Percentiles rank a stretch among this genome's conserved stretches.
Conservation (phyloP, 2,329 filamentous ascomycete species). For the Zymoseptoria pseudotritici region DNA sequence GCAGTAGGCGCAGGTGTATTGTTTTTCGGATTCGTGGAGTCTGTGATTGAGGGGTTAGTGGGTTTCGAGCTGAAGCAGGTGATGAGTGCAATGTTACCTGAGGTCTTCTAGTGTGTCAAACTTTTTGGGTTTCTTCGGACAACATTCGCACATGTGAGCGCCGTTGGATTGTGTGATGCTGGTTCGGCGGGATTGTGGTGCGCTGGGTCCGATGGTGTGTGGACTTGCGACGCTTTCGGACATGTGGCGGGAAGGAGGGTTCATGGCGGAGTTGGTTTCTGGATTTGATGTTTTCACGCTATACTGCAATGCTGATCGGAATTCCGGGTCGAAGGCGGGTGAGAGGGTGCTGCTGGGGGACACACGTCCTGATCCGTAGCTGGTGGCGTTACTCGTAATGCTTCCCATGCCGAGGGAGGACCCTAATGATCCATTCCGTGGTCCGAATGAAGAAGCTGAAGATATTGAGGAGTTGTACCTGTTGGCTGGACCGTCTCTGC, state of each 20-base stretch:
- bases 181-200: conserved; percentile 41
- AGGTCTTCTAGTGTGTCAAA: conserved; percentile 77
- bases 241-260: conserved; percentile 29
- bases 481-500: conserved; percentile 46
- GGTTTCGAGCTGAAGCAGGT: not conserved
- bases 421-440: conserved; percentile 55
- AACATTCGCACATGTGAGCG: conserved; percentile 79
- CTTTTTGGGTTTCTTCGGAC: conserved; percentile 93
- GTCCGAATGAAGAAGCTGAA: conserved; percentile 55
- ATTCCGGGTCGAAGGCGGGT: conserved; percentile 49
- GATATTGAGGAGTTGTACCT: conserved; percentile 56
- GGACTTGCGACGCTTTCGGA: conserved; percentile 31
- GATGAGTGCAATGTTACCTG: conserved; percentile 49
- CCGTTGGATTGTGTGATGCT: conserved; percentile 49
- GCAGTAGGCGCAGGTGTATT: conserved; percentile 89
- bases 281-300: conserved; percentile 40
- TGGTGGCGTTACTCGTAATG: conserved; percentile 58
- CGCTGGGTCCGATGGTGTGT: conserved; percentile 15
- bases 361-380: conserved; percentile 53
- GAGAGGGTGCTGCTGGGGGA: conserved; percentile 53
- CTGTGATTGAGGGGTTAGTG: conserved; percentile 41
- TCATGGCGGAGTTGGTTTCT: conserved; percentile 36
- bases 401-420: conserved; percentile 52
- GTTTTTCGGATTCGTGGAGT: conserved; percentile 86
- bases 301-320: conserved; percentile 48